Percentiles rank a stretch among this genome's conserved stretches.
Conservation (phyloP, 73 alveolate species). For the Urostyla sp. region DNA sequence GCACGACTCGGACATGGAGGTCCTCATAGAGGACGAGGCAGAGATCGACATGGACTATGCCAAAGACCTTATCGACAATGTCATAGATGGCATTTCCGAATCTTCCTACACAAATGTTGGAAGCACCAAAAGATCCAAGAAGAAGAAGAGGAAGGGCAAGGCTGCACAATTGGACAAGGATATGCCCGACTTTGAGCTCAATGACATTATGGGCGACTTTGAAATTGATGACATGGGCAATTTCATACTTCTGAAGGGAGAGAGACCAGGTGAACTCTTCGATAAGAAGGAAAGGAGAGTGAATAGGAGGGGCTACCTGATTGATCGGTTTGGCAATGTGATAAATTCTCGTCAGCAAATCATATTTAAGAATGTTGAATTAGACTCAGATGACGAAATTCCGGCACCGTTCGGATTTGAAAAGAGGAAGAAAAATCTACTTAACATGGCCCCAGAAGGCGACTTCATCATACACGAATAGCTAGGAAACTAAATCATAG, state of each 20-base stretch:
- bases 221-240: conserved; percentile 76
- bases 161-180: conserved; percentile 49
- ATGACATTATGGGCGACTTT: conserved; percentile 79
- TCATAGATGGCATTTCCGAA: conserved; percentile 60
- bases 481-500: conserved; percentile 6
- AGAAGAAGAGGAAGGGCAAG: conserved; percentile 58
- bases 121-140: conserved; percentile 2
- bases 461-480: conserved; percentile 46
- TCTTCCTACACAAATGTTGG: conserved; percentile 38
- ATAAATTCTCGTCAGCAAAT: conserved; percentile 53
- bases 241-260: conserved; percentile 66
- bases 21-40: conserved; percentile 60
- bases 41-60: conserved; percentile 70
- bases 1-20: conserved; percentile 40
- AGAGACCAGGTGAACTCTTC: conserved; percentile 51
- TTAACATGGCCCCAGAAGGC: conserved; percentile 35
- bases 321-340: conserved; percentile 66
- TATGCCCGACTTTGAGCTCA: conserved; percentile 71
- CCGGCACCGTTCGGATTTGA: conserved; percentile 78
- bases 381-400: conserved; percentile 75
- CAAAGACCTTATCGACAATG: conserved; percentile 65
- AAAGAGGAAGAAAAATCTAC: conserved; percentile 70
- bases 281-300: conserved; percentile 67
- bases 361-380: conserved; percentile 63
- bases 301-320: conserved; percentile 69